Evolutionary conservation across 345 rosid genomes (phyloP).

Genomic region (Gossypium stocksii): DNA sequence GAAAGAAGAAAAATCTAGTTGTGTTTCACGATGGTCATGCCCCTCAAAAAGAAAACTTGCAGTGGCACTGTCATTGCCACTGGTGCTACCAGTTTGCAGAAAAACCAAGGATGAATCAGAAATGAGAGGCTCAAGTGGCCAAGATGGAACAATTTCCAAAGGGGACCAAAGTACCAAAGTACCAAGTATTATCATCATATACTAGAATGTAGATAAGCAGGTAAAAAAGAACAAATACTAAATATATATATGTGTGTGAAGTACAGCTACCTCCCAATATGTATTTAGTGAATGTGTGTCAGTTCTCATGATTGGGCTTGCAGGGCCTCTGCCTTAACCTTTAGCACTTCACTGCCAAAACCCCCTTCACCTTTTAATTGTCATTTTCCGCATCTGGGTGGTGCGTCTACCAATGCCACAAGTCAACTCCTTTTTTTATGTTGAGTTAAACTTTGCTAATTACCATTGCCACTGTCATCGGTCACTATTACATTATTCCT

Average conservation of each 20-base stretch:
- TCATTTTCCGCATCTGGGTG: background rate
- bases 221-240: background rate
- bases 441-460: background rate
- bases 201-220: background rate
- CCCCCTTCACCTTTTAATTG: background rate
- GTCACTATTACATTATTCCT: too few species aligned
- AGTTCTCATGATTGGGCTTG: slow-evolving; percentile 6
- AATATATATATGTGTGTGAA: background rate
- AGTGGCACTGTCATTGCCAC: background rate
- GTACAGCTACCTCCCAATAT: slow-evolving; percentile 10
- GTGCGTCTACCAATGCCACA: background rate
- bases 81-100: background rate
- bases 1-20: background rate
- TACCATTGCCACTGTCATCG: too few species aligned
- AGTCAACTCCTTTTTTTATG: background rate
- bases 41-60: background rate
- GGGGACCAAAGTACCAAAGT: background rate
- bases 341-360: background rate
- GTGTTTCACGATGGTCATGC: slow-evolving; percentile 5
- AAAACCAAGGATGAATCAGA: slow-evolving; percentile 3
- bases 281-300: background rate
- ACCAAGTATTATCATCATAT: too few species aligned
- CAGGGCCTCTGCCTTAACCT: background rate
- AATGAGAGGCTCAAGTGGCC: background rate
- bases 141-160: slow-evolving; percentile 8